Percentiles rank a stretch among this genome's conserved stretches.
Conservation (phyloP, 306 rosid species). For the Dalbergia oliveri region DNA sequence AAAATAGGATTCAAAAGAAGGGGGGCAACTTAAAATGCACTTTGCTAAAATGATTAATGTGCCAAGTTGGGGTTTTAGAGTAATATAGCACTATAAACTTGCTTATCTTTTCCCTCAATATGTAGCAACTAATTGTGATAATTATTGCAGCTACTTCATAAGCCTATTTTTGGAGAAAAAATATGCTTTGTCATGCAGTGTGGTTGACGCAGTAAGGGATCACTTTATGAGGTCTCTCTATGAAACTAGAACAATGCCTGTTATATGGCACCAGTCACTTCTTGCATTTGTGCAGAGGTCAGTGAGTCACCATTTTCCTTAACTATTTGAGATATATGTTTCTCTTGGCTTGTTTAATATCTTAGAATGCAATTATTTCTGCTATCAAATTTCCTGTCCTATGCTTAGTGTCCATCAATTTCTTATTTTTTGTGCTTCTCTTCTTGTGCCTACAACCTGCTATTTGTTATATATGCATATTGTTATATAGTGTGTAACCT, state of each 20-base stretch:
- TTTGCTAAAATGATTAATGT: conserved; percentile 17
- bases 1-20: background rate
- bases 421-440: background rate
- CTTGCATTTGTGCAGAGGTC: conserved; percentile 94
- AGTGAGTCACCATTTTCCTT: conserved; percentile 41
- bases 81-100: background rate
- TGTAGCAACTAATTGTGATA: conserved; percentile 36
- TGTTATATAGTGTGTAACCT: background rate
- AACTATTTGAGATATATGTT: background rate
- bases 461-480: background rate
- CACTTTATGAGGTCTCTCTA: conserved; percentile 80
- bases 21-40: background rate
- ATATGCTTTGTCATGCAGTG: conserved; percentile 86
- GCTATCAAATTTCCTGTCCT: background rate
- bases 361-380: background rate
- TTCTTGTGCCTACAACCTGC: background rate
- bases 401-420: background rate
- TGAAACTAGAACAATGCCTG: conserved; percentile 84
- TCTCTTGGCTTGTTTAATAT: background rate
- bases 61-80: conserved; percentile 1
- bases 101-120: background rate
- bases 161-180: conserved; percentile 94
- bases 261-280: conserved; percentile 97
- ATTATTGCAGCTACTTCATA: conserved; percentile 80
- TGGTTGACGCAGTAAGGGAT: conserved; percentile 74